Evolutionary conservation across 2,329 filamentous ascomycete species (phyloP).

Genomic region (Trichoderma sp.): DNA sequence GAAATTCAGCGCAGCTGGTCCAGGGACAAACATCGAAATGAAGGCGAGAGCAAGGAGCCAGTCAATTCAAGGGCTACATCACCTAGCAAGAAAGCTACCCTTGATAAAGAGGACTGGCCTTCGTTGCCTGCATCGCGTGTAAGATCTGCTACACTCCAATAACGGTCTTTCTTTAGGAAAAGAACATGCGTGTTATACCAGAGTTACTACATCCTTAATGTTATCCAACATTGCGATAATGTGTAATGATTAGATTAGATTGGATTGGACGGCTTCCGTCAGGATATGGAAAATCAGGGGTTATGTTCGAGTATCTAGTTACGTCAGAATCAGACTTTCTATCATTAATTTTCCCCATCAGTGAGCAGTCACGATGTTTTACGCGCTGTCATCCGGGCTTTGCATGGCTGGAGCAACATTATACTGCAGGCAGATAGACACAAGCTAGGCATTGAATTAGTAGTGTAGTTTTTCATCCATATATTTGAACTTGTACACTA

Average conservation of each 20-base stretch:
- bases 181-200: neutral
- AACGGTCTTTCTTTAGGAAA: neutral
- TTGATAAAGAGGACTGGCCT: conserved; percentile 36
- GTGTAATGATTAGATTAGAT: neutral
- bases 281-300: neutral
- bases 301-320: neutral
- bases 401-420: too few relatives aligned
- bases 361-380: neutral
- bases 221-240: neutral
- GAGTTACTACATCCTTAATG: neutral
- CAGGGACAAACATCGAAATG: conserved; percentile 4
- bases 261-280: neutral
- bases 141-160: conserved; percentile 32
- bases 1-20: neutral
- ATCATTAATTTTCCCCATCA: neutral
- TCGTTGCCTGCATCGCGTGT: conserved; percentile 35
- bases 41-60: neutral
- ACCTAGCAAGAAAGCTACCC: conserved; percentile 2
- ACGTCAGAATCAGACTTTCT: neutral
- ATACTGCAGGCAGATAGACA: neutral
- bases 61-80: neutral
- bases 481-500: conserved; percentile 10
- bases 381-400: neutral
- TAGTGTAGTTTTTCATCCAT: conserved; percentile 17
- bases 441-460: neutral